Evolutionary conservation across 768 basidiomycete species (phyloP), one percentile per base, ranked within the genome.

Genomic region (Aureoboletus auriporus): DNA sequence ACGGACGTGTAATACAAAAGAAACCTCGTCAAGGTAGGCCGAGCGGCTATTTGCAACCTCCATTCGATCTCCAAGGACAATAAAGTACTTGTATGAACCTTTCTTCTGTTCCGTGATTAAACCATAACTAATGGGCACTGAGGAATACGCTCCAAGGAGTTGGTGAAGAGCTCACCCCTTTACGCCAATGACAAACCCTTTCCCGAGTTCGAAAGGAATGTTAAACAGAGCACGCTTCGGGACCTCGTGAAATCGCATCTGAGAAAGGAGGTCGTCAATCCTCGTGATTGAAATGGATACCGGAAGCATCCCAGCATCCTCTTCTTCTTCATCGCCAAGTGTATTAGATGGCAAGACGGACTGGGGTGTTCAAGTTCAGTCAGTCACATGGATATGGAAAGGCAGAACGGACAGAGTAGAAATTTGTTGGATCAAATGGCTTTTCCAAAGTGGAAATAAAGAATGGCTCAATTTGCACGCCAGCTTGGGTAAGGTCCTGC

Each of bases 51-150:
- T 71, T 1, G 85, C 91, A 44, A 89, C 84, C 56, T 86, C 88
- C 84, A 83, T 86, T 51, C 75, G 73, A 61, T 84, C 84, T 40
- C 82, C 91, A 49, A 80, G 75, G 59, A 89, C 90, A 31, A 82
- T 78, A 51, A 96, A 93, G 60, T 92, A 89, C 61, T 81, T 86
- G 65, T 92, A 87, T 5, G 74, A 46, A 0, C 89, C 88, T 66
- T 86, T 94, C 65, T 79, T 88, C 68, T 94, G 92, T 60, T 93
- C 86, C 1, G 89, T 89, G 13, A 98, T 77, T 38, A 95, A 68
- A 8, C 89, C 85, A 65, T 95, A 99, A 40, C 93, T 96, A 55
- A 14, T 20, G 37, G 40, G 51, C 26, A 28, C 51, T 52, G 49
- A 58, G 44, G 13, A 17, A 45, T 3, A 30, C 5, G 14, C 31